phyloP scores from a whole-genome alignment of 345 rosid genomes.

The Hibiscus mutabilis region DNA sequence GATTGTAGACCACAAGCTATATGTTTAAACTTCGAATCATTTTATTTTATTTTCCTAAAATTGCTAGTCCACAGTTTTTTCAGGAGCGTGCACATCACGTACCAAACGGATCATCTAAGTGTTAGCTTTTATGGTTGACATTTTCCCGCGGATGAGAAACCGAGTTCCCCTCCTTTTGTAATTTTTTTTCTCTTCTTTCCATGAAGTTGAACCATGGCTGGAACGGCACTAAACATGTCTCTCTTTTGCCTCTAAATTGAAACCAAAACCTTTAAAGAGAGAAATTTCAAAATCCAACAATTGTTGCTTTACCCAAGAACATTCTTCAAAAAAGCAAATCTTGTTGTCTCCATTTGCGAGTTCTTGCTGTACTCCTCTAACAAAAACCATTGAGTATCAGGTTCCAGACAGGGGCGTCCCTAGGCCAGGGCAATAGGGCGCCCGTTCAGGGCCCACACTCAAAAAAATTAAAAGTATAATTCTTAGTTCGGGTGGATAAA shows the following conservation, averaged over 20 bases:
- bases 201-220: conserved; percentile 28
- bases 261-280: conserved; percentile 14
- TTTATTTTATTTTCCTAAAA: neutral
- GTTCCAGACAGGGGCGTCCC: too few species aligned
- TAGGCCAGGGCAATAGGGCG: too few species aligned
- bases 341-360: conserved; percentile 9
- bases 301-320: conserved; percentile 17
- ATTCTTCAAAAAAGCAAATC: conserved; percentile 17
- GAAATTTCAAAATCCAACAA: conserved; percentile 11
- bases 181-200: too few species aligned
- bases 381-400: conserved; percentile 8
- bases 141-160: conserved; percentile 12
- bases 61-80: conserved; percentile 17
- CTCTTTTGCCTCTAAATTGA: conserved; percentile 9
- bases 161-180: too few species aligned
- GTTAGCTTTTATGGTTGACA: neutral
- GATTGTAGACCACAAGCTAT: conserved; percentile 12
- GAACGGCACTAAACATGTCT: conserved; percentile 17
- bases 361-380: conserved; percentile 17
- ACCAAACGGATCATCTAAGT: neutral
- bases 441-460: too few species aligned
- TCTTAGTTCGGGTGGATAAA: too few species aligned
- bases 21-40: neutral
- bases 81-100: conserved; percentile 15
- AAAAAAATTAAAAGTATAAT: too few species aligned